Conservation (phyloP, 2,329 filamentous ascomycete species). For the Fusarium pseudocircinatum region DNA sequence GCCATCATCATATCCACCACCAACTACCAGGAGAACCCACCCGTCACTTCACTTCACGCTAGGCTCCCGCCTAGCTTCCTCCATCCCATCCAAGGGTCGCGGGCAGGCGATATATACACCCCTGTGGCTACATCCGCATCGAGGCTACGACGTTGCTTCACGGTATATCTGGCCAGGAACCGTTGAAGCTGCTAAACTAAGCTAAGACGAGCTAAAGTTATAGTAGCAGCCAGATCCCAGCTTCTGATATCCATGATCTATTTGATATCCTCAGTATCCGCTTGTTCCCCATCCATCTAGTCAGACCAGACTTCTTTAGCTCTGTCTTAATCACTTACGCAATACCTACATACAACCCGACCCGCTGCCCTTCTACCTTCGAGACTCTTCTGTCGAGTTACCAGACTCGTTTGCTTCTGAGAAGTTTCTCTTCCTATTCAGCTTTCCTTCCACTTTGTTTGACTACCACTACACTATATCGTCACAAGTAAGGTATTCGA, state of each 20-base stretch:
- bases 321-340: neutral
- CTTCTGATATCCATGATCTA: slow-evolving; percentile 15
- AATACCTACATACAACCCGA: slow-evolving; percentile 14
- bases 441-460: neutral
- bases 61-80: slow-evolving; percentile 18
- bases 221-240: slow-evolving; percentile 1
- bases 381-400: slow-evolving; percentile 5
- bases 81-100: slow-evolving; percentile 2
- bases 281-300: slow-evolving; percentile 13
- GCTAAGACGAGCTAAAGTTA: slow-evolving; percentile 11
- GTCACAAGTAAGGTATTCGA: neutral
- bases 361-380: neutral
- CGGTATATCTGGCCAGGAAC: slow-evolving; percentile 22
- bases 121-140: slow-evolving; percentile 11
- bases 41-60: slow-evolving; percentile 3
- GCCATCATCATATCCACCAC: slow-evolving; percentile 31
- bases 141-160: slow-evolving; percentile 10
- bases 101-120: slow-evolving; percentile 22
- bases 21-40: neutral
- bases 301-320: slow-evolving; percentile 2
- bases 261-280: slow-evolving; percentile 9
- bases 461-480: neutral
- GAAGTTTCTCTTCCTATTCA: neutral
- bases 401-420: slow-evolving; percentile 6
- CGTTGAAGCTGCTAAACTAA: slow-evolving; percentile 19